These are phyloP conservation scores for Gossypium trilobum DNA, from an alignment of 441 rosid genomes.

Conservation along the genomic window DNA sequence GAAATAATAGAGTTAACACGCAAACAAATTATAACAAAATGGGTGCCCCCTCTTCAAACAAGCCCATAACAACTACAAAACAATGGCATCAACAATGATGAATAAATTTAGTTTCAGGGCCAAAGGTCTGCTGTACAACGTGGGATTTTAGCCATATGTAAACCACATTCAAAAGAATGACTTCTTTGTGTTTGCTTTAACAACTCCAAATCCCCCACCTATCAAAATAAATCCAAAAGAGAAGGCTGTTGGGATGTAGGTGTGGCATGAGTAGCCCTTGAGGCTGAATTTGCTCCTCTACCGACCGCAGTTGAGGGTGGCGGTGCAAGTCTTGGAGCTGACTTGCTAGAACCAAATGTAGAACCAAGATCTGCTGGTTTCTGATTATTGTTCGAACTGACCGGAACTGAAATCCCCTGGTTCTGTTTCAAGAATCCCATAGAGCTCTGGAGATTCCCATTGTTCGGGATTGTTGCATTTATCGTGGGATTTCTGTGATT, in stretches of 20 bases:
- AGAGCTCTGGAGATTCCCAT: slow-evolving; percentile 35
- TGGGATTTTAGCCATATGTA: too few relatives aligned
- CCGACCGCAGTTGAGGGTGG: slow-evolving; percentile 64
- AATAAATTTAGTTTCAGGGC: too few relatives aligned
- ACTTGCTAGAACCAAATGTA: slow-evolving; percentile 49
- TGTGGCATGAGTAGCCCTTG: slow-evolving; percentile 39
- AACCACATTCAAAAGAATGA: too few relatives aligned
- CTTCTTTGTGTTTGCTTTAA: not conserved
- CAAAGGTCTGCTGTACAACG: too few relatives aligned
- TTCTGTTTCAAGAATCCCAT: slow-evolving; percentile 48
- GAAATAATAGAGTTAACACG: too few relatives aligned
- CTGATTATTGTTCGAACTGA: slow-evolving; percentile 29
- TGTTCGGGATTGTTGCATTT: slow-evolving; percentile 24
- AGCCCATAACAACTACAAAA: too few relatives aligned
- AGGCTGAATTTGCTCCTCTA: slow-evolving; percentile 32
- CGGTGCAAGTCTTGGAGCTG: slow-evolving; percentile 66
- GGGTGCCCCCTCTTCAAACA: too few relatives aligned
- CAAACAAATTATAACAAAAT: too few relatives aligned
- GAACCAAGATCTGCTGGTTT: slow-evolving; percentile 57
- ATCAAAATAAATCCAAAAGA: slow-evolving; percentile 60
- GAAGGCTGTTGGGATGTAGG: slow-evolving; percentile 46
- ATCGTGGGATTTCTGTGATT: slow-evolving; percentile 24
- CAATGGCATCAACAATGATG: too few relatives aligned
- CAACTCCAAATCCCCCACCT: not conserved
- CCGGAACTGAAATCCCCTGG: slow-evolving; percentile 32